These are phyloP conservation scores for Ganoderma leucocontextum DNA, from an alignment of 1,284 basidiomycete genomes.

Conservation along the genomic window DNA sequence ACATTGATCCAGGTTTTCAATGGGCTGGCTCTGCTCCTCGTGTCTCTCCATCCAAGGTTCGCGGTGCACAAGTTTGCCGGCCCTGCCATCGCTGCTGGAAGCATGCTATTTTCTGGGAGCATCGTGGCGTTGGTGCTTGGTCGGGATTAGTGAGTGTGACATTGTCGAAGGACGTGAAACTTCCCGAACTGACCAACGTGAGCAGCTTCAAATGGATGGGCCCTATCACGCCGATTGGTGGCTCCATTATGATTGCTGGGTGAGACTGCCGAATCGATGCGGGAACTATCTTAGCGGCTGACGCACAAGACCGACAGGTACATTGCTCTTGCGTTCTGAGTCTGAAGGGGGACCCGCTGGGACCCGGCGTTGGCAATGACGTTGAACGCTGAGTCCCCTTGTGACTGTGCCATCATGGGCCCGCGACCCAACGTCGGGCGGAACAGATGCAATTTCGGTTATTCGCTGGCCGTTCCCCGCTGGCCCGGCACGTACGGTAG, in stretches of 20 bases:
- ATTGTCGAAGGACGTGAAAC: constrained; percentile 8
- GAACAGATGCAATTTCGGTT: neutral
- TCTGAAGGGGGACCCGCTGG: too few relatives aligned
- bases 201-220: constrained; percentile 69
- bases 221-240: constrained; percentile 82
- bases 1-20: constrained; percentile 67
- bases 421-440: neutral
- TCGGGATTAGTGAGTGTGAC: constrained; percentile 56
- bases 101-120: constrained; percentile 74
- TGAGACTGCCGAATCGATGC: constrained; percentile 47
- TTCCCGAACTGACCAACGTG: constrained; percentile 3
- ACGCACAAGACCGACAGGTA: constrained; percentile 50
- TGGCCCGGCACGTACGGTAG: neutral
- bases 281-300: constrained; percentile 16
- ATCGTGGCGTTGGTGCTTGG: constrained; percentile 73
- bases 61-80: constrained; percentile 72
- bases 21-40: constrained; percentile 75
- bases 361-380: neutral
- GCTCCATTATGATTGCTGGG: constrained; percentile 80
- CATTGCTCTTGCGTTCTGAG: constrained; percentile 56
- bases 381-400: neutral
- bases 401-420: neutral
- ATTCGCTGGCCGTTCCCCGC: neutral
- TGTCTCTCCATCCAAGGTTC: constrained; percentile 79
- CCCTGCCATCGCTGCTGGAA: constrained; percentile 71